Evolutionary conservation across 768 basidiomycete genomes (phyloP), one percentile per base, ranked within the genome.

Genomic region (Amanita phalloides): DNA sequence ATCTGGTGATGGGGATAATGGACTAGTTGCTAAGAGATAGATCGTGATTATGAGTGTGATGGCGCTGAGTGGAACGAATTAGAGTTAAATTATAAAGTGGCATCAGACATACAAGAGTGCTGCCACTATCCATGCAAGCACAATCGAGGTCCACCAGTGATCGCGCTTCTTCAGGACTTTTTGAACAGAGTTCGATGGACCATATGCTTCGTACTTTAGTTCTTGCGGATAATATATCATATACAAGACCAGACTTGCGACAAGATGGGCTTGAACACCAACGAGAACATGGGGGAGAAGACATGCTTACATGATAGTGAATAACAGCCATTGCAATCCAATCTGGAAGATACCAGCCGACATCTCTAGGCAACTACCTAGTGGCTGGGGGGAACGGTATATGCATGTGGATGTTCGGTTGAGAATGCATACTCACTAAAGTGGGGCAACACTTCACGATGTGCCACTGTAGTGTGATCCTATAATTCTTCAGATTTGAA

Each of bases 151-250:
- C 23, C 77, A 71, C 92, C 92, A 97, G 55, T 83, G 80, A 2
- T 77, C 69, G 71, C 41, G 54, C 44, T 17, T 58, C 58, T 26
- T 51, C 28, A 1, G 62, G 56, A 30, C 60, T 56, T 21, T 61
- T 39, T n/a, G 57, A 51, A 20, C 57, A 30, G 36, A 55, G 51
- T 23, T 60, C 45, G 20, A 30, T 25, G 14, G n/a, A 28, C 13
- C 32, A 23, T 21, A 25, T 23, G 39, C 30, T 25, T 45, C 66
- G 61, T 83, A 88, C 67, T 94, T 96, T 61, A 86, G 79, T 59
- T 88, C 80, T 5, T 75, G 68, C 0, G 96, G 96, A 64, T 90
- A 98, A 71, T 93, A 98, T 37, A 87, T 70, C 71, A 99, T 83
- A 69, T 89, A 98, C 2, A 99, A 78, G 0, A 94, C 75, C 53